Base-by-base conservation (phyloP, 2,329 filamentous ascomycete genomes). In the Domatiomyces globalis region DNA sequence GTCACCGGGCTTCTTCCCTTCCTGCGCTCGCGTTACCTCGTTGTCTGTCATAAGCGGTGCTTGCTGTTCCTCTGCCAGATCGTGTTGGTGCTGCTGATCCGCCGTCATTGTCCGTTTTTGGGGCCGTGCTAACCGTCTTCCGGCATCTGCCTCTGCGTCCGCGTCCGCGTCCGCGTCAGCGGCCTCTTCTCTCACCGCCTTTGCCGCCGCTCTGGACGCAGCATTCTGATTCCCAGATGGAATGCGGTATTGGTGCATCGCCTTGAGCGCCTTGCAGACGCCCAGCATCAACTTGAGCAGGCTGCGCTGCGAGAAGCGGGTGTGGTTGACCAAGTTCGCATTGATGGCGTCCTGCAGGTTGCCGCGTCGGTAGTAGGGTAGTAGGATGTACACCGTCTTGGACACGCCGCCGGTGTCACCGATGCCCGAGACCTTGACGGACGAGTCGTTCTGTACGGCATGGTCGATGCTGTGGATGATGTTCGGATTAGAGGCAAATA, bases 281-380 rank as follows among this genome's bases (percentile, higher is more conserved):
- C 92, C 92, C 43, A 95, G 72, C 67, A 98, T 95, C 54, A 98
- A 69, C 53, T 83, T 74, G 88, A 96, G 90, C 56, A 98, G 73
- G 61, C 83, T 77, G 65, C 82, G 79, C 71, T 96, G 90, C 0
- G 90, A 88, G 63, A 98, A 96, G 49, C 77, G 78, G 39, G 85
- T 86, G 66, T 94, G 87, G 68, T 96, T 96, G 68, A 98, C 90
- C 50, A 96, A 74, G 69, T 98, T 98, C 57, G 92, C 90, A 68
- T 98, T 98, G 74, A 98, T 96, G 65, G 94, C 84, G 70, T 98
- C 92, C 71, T 98, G 92, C 39, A 98, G 76, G 67, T 98, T 98
- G 12, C 92, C 92, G 58, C 90, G 78, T 62, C 88, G 77, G 72
- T 95, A 98, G 73, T 96, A 98, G 10, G 92, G 92, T 18, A 98